A percentile compares a stretch with the other conserved stretches of the same genome.
phyloP scores from a whole-genome alignment of 1,284 basidiomycete species.

The Apiotrichum gracile region DNA sequence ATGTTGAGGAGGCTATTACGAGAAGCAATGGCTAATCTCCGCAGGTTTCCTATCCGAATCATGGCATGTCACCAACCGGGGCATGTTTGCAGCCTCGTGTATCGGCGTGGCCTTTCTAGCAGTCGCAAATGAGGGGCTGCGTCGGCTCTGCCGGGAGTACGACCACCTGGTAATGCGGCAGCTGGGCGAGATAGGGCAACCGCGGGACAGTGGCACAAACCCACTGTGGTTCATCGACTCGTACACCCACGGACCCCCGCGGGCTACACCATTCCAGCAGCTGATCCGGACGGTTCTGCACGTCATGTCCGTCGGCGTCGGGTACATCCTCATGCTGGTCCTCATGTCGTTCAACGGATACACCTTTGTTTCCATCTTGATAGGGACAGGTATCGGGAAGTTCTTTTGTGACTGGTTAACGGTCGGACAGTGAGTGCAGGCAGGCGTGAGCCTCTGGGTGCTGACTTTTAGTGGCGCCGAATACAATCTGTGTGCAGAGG shows the following conservation, averaged over 20 bases:
- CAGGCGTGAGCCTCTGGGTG: no score
- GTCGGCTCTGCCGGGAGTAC: constrained; percentile 18
- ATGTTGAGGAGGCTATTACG: background rate
- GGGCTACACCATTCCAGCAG: constrained; percentile 28
- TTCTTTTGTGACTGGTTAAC: constrained; percentile 33
- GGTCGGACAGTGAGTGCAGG: background rate
- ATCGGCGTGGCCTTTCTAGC: constrained; percentile 24
- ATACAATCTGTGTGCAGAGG: background rate
- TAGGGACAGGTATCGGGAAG: constrained; percentile 28
- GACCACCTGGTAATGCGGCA: constrained; percentile 11
- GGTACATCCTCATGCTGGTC: constrained; percentile 30
- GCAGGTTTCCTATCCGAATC: constrained; percentile 24
- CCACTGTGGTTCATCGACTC: background rate
- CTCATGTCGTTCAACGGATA: constrained; percentile 33
- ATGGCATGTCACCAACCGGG: constrained; percentile 26
- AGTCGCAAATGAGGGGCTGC: constrained; percentile 18
- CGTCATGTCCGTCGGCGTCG: constrained; percentile 16
- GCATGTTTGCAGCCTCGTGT: constrained; percentile 27
- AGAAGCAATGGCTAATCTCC: background rate
- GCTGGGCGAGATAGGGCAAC: background rate
- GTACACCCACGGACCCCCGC: constrained; percentile 5
- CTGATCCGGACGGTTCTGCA: constrained; percentile 21
- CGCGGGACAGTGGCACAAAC: background rate
- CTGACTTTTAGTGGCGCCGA: background rate
- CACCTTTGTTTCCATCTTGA: constrained; percentile 24